Conservation (phyloP, 1,284 basidiomycete genomes). For the Ustilago lituana region DNA sequence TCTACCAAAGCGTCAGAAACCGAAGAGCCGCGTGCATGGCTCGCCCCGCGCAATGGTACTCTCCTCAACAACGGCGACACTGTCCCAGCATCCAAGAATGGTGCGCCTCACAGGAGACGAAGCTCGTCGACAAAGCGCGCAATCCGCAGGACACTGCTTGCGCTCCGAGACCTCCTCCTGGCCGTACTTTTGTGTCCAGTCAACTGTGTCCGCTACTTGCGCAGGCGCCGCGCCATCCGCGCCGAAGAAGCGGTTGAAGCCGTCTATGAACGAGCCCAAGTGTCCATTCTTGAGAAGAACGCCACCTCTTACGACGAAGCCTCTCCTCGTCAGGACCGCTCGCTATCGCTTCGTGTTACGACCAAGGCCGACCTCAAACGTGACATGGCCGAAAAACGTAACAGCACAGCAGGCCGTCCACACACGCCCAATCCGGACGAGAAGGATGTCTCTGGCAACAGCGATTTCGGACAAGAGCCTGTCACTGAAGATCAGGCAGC, state of each 20-base stretch:
- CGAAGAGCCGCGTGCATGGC: constrained; percentile 20
- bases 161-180: constrained; percentile 29
- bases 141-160: constrained; percentile 19
- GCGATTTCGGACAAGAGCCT: constrained; percentile 18
- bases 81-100: neutral
- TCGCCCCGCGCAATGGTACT: constrained; percentile 12
- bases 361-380: constrained; percentile 5
- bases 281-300: constrained; percentile 40
- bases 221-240: constrained; percentile 8
- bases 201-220: constrained; percentile 31
- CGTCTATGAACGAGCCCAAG: constrained; percentile 22
- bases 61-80: neutral
- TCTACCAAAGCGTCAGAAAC: constrained; percentile 21
- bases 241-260: constrained; percentile 25
- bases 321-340: neutral
- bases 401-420: constrained; percentile 4
- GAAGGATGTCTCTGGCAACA: neutral
- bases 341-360: constrained; percentile 24
- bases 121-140: constrained; percentile 13
- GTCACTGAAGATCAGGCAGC: constrained; percentile 56
- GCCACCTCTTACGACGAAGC: neutral
- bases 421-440: constrained; percentile 26
- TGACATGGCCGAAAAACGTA: constrained; percentile 20
- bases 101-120: neutral
- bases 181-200: constrained; percentile 31